Conservation (phyloP, 352 stramenopile species). For the Globisporangium middletonii region DNA sequence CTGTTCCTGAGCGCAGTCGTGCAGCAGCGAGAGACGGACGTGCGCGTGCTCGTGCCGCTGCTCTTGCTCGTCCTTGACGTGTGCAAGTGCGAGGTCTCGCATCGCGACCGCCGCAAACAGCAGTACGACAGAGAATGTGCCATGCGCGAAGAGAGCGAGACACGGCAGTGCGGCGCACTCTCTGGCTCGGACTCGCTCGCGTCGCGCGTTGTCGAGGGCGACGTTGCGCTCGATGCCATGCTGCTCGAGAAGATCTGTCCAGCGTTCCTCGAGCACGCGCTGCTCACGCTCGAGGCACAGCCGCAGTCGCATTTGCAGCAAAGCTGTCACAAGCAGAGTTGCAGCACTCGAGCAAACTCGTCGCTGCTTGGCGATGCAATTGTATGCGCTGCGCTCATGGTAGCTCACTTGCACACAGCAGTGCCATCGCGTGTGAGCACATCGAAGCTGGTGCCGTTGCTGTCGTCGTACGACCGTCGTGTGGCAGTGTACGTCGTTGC, state of each 20-base stretch:
- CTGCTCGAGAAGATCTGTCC: slow-evolving; percentile 19
- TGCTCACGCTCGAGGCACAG: slow-evolving; percentile 20
- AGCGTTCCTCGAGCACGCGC: slow-evolving; percentile 29
- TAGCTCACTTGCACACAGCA: slow-evolving; percentile 14
- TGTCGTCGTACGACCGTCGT: slow-evolving; percentile 36
- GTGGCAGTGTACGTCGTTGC: slow-evolving; percentile 33
- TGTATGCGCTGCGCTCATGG: slow-evolving; percentile 23
- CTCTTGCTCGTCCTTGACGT: slow-evolving; percentile 33
- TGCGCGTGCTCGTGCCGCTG: slow-evolving; percentile 22
- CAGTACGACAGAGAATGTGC: slow-evolving; percentile 14
- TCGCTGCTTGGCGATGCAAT: slow-evolving; percentile 21
- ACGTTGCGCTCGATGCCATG: slow-evolving; percentile 21
- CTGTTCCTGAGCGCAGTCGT: slow-evolving; percentile 26
- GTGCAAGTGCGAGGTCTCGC: slow-evolving; percentile 25
- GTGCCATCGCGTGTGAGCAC: slow-evolving; percentile 1
- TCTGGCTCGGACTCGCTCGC: slow-evolving; percentile 22
- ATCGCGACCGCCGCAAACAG: slow-evolving; percentile 24
- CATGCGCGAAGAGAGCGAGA: slow-evolving; percentile 1
- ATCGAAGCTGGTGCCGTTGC: slow-evolving; percentile 18
- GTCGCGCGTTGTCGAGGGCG: slow-evolving; percentile 25
- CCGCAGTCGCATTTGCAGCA: slow-evolving; percentile 7
- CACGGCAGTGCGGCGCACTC: too few relatives aligned
- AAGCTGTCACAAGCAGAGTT: slow-evolving; percentile 21
- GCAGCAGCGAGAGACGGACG: slow-evolving; percentile 21
- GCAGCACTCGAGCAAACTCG: slow-evolving; percentile 3